phyloP scores from a whole-genome alignment of 805 yeast species.

The Kazachstania martiniae region DNA sequence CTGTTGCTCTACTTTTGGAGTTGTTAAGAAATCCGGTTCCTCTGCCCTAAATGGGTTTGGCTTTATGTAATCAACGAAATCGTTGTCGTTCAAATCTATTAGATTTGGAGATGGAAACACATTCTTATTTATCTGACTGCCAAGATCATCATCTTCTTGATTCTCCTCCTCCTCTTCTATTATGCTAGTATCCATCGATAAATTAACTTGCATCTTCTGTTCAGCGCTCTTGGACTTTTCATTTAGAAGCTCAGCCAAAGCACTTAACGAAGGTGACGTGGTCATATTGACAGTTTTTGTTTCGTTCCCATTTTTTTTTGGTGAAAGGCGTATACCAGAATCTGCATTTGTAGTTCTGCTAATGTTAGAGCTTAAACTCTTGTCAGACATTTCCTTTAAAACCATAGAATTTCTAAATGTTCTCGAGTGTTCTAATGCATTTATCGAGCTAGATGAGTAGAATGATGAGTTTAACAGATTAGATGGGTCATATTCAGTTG shows the following conservation, averaged over 20 bases:
- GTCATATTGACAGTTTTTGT: constrained; percentile 29
- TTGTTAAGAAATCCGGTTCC: constrained; percentile 23
- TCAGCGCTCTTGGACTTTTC: constrained; percentile 28
- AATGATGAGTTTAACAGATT: constrained; percentile 19
- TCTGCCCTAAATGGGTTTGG: constrained; percentile 4
- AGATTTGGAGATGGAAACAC: constrained; percentile 25
- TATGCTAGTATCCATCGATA: constrained; percentile 10
- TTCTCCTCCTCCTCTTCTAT: constrained; percentile 14
- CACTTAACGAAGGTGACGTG: constrained; percentile 34
- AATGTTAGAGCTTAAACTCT: constrained; percentile 5
- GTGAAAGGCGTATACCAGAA: too few species aligned
- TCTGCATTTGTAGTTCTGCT: background rate
- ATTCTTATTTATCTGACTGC: background rate
- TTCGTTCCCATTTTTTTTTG: too few species aligned
- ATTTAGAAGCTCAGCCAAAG: constrained; percentile 32
- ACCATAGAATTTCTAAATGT: constrained; percentile 26
- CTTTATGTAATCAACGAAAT: constrained; percentile 2
- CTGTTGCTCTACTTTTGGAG: constrained; percentile 15
- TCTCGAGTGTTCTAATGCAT: constrained; percentile 24
- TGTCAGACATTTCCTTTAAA: constrained; percentile 19
- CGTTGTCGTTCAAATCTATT: constrained; percentile 27
- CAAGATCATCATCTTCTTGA: background rate
- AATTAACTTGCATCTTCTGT: constrained; percentile 11
- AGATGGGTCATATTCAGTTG: constrained; percentile 6
- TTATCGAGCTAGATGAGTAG: constrained; percentile 21